Conservation (phyloP, 2,329 filamentous ascomycete genomes). For the Trichoderma polysporum region DNA sequence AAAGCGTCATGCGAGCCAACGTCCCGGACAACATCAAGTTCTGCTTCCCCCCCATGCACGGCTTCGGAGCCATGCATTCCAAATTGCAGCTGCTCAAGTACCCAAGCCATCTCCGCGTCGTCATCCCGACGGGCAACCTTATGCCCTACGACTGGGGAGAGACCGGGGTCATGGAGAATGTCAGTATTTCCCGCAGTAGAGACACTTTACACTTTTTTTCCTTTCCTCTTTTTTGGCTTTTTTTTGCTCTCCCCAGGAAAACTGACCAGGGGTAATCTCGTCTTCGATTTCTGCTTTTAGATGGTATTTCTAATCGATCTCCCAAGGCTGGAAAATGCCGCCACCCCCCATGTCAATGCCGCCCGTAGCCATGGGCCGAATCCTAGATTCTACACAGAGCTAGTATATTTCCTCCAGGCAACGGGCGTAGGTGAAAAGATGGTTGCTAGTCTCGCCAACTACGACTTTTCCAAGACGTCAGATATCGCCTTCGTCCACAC, state of each 20-base stretch:
- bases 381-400: slow-evolving; percentile 65
- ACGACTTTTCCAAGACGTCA: slow-evolving; percentile 76
- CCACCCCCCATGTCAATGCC: slow-evolving; percentile 8
- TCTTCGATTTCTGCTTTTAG: slow-evolving; percentile 40
- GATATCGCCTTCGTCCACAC: slow-evolving; percentile 80
- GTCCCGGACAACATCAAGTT: slow-evolving; percentile 59
- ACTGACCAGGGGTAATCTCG: background rate
- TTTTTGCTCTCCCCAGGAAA: background rate
- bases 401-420: slow-evolving; percentile 68
- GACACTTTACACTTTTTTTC: background rate
- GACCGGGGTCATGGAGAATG: slow-evolving; percentile 80
- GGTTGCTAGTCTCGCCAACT: slow-evolving; percentile 67
- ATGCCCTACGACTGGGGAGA: slow-evolving; percentile 89
- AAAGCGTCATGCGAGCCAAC: slow-evolving; percentile 49
- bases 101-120: slow-evolving; percentile 69
- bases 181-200: slow-evolving; percentile 30
- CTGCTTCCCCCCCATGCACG: slow-evolving; percentile 81
- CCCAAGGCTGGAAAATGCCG: slow-evolving; percentile 55
- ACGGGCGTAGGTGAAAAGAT: slow-evolving; percentile 65
- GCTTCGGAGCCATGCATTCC: slow-evolving; percentile 81
- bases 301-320: slow-evolving; percentile 91
- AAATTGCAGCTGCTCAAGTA: slow-evolving; percentile 92
- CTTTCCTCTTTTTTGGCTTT: background rate
- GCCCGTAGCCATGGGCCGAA: slow-evolving; percentile 29
- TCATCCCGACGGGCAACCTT: slow-evolving; percentile 84